Conservation (phyloP, 176 grass and related monocot species). For the Tillandsia fasciculata region DNA sequence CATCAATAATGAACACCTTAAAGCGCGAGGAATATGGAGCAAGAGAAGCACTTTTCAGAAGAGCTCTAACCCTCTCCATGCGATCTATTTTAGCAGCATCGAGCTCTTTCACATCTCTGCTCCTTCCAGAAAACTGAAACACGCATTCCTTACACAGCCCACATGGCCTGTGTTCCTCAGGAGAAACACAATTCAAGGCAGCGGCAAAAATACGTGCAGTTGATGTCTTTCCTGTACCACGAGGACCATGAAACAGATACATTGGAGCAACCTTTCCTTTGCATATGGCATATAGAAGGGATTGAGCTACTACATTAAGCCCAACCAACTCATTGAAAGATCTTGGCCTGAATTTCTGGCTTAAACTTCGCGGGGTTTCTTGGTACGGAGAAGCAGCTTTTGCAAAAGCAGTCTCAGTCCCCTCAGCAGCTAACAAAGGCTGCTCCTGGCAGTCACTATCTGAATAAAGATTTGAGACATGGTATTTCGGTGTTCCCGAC, state of each 20-base stretch:
- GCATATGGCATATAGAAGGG: slow-evolving; percentile 68
- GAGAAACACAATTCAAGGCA: slow-evolving; percentile 81
- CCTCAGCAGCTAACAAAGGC: slow-evolving; percentile 61
- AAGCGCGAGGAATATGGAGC: slow-evolving; percentile 79
- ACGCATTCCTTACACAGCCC: slow-evolving; percentile 88
- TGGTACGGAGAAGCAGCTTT: slow-evolving; percentile 46
- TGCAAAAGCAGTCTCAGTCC: slow-evolving; percentile 34
- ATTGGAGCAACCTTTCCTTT: slow-evolving; percentile 93
- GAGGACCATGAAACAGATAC: slow-evolving; percentile 88
- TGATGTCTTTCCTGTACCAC: slow-evolving; percentile 86
- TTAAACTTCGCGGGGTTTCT: slow-evolving; percentile 71
- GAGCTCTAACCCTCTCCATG: slow-evolving; percentile 60
- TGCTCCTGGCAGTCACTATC: slow-evolving; percentile 84
- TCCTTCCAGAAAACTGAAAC: slow-evolving; percentile 72
- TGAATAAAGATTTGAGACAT: slow-evolving; percentile 49
- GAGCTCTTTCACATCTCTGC: slow-evolving; percentile 79
- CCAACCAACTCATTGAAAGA: slow-evolving; percentile 89
- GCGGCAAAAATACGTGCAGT: slow-evolving; percentile 81
- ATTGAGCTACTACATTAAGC: slow-evolving; percentile 70
- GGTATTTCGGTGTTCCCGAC: slow-evolving; percentile 84
- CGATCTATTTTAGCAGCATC: slow-evolving; percentile 74
- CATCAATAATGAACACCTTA: slow-evolving; percentile 87
- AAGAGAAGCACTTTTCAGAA: slow-evolving; percentile 64
- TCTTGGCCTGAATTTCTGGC: slow-evolving; percentile 86
- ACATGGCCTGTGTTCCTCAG: slow-evolving; percentile 83